Evolutionary conservation across 2,329 filamentous ascomycete genomes (phyloP), one percentile per base, ranked within the genome.

Genomic region (Colletotrichum tamarilloi): DNA sequence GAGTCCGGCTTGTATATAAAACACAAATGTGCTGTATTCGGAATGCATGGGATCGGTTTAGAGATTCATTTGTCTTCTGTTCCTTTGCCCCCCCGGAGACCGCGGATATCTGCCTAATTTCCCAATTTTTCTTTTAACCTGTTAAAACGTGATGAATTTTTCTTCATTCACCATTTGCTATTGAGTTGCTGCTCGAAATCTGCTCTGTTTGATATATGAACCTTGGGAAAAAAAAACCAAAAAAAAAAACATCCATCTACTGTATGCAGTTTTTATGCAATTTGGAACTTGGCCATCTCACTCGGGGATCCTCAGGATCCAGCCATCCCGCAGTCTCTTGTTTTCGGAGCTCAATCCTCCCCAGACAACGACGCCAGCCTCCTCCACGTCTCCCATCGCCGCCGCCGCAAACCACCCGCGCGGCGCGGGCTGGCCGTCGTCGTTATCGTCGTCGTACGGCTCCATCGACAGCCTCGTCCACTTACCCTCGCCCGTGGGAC

Each of bases 341-440:
- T 89, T 88, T 22, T 83, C 82, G 52, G 86, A 86, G 57, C 85
- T 84, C 68, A 92, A 65, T 1, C 91, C 91, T 46, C 92, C 92
- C 83, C 89, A 91, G 12, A 93, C 76, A 32, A 93, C 79, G 14
- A 93, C 83, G 4, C 85, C 89, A 49, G 85, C 87, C 79, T 90
- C 88, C 79, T 92, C 90, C 46, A 92, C 79, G 73, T 92, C 89
- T 0, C 86, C 86, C 81, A 91, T 84, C 16, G 85, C 82, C 26
- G 88, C 87, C 66, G 86, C 88, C 3, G 87, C 89, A 68, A 92
- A 83, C 88, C 88, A 90, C 2, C 89, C 90, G 74, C 91, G 83
- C 8, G 87, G 80, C 1, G 81, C 82, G 0, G 91, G 91, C 30
- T 88, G 84, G 28, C 84, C 81, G 2, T 83, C 82, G 11, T 85